Percentiles rank a stretch among this genome's conserved stretches.
These are phyloP conservation scores for Blastobotrys buckinghamii DNA, from an alignment of 1,139 yeast genomes.

Conservation along the genomic window DNA sequence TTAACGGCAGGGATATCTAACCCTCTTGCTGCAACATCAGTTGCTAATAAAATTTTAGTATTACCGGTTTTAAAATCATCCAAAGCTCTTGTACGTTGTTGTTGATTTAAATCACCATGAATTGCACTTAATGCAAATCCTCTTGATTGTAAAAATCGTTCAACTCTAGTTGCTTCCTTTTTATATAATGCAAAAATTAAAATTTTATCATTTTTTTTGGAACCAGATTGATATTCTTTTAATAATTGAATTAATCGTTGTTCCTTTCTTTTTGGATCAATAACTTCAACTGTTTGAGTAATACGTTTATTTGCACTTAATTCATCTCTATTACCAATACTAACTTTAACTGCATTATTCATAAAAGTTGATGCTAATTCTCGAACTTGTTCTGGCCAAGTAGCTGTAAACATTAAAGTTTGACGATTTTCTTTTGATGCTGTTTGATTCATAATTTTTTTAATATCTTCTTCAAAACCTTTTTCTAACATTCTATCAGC, in stretches of 20 bases:
- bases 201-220: constrained; percentile 63
- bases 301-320: constrained; percentile 90
- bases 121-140: constrained; percentile 85
- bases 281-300: constrained; percentile 87
- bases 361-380: constrained; percentile 85
- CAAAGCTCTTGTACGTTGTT: constrained; percentile 84
- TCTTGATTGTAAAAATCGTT: constrained; percentile 61
- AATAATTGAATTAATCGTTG: constrained; percentile 64
- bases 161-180: constrained; percentile 92
- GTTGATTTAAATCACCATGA: constrained; percentile 93
- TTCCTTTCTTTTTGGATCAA: constrained; percentile 81
- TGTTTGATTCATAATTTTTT: constrained; percentile 61
- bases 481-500: constrained; percentile 98
- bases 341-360: constrained; percentile 72
- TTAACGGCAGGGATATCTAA: constrained; percentile 96
- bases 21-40: constrained; percentile 99
- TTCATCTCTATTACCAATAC: constrained; percentile 93
- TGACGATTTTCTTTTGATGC: constrained; percentile 48
- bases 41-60: constrained; percentile 75
- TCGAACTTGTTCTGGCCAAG: constrained; percentile 91
- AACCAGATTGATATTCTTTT: constrained; percentile 65
- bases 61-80: constrained; percentile 79
- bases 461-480: constrained; percentile 96
- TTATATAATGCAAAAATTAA: constrained; percentile 91
- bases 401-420: constrained; percentile 85